phyloP scores from a whole-genome alignment of 257 asterid genomes.

The Fraxinus pennsylvanica region DNA sequence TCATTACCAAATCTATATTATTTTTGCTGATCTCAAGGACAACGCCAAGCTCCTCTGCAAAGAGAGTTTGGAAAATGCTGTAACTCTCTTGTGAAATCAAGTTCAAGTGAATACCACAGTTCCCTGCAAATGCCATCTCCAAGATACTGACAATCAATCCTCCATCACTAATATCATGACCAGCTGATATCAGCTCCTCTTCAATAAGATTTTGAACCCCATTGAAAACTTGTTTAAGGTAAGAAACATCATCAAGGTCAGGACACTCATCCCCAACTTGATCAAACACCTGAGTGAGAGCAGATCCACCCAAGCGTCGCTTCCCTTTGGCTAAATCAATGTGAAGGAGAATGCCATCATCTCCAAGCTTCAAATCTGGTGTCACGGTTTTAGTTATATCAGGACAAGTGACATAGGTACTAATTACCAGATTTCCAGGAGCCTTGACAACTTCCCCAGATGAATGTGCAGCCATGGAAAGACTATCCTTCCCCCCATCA shows the following conservation, averaged over 20 bases:
- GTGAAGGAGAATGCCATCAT: constrained; percentile 79
- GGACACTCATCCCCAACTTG: constrained; percentile 87
- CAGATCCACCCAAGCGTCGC: constrained; percentile 86
- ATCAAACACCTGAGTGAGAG: constrained; percentile 86
- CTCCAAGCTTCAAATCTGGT: constrained; percentile 82
- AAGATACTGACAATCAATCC: constrained; percentile 73
- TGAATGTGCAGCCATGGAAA: constrained; percentile 90
- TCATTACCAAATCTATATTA: constrained; percentile 43
- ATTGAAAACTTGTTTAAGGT: constrained; percentile 69
- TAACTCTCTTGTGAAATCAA: constrained; percentile 43
- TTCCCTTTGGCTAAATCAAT: constrained; percentile 86
- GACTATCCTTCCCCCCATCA: constrained; percentile 97
- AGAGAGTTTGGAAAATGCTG: constrained; percentile 54
- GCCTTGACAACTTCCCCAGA: constrained; percentile 92
- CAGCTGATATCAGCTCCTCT: constrained; percentile 77
- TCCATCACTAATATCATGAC: constrained; percentile 96
- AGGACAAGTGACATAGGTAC: constrained; percentile 88
- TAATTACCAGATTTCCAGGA: constrained; percentile 90
- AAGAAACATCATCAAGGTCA: constrained; percentile 79
- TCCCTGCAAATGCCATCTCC: constrained; percentile 98
- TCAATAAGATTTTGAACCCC: constrained; percentile 69
- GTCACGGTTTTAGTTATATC: constrained; percentile 91
- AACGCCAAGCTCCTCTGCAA: constrained; percentile 89
- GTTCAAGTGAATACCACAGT: constrained; percentile 64
- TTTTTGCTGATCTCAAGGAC: constrained; percentile 62